phyloP scores from a whole-genome alignment of 306 rosid genomes.

The Heteromeles arbutifolia region DNA sequence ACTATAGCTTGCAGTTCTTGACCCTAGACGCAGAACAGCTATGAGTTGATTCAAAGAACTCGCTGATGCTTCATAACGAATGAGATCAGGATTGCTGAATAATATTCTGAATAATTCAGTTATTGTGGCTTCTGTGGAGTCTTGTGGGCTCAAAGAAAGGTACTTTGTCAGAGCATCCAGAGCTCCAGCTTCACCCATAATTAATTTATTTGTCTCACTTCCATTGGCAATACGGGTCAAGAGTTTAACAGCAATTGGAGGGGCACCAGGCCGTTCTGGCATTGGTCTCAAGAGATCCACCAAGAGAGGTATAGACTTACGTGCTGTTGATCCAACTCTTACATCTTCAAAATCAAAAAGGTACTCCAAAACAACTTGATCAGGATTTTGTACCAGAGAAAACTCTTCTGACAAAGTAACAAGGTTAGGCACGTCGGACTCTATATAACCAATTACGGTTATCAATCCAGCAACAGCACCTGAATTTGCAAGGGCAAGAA shows the following conservation, averaged over 20 bases:
- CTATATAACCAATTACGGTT: conserved; percentile 62
- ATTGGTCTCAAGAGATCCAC: conserved; percentile 96
- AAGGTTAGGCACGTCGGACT: conserved; percentile 68
- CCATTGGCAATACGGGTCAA: conserved; percentile 87
- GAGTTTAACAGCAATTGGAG: conserved; percentile 80
- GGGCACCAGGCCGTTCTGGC: conserved; percentile 92
- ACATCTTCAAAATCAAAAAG: conserved; percentile 86
- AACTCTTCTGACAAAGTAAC: conserved; percentile 74
- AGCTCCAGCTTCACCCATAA: conserved; percentile 95
- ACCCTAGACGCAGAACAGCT: conserved; percentile 94
- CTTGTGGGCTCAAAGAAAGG: conserved; percentile 97
- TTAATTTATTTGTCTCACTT: conserved; percentile 69
- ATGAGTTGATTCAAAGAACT: conserved; percentile 86
- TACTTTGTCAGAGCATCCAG: conserved; percentile 89
- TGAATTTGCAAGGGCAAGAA: conserved; percentile 84
- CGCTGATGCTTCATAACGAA: conserved; percentile 68
- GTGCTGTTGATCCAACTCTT: conserved; percentile 73
- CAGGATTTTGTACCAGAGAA: conserved; percentile 70
- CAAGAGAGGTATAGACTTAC: conserved; percentile 83
- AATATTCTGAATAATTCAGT: conserved; percentile 77
- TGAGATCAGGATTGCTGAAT: conserved; percentile 76
- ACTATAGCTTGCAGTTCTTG: conserved; percentile 88
- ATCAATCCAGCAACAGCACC: conserved; percentile 89
- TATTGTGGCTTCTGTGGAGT: conserved; percentile 76
- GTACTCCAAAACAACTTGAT: conserved; percentile 76